Evolutionary conservation across 1,139 yeast genomes (phyloP).

Genomic region (Protomyces pachydermus): DNA sequence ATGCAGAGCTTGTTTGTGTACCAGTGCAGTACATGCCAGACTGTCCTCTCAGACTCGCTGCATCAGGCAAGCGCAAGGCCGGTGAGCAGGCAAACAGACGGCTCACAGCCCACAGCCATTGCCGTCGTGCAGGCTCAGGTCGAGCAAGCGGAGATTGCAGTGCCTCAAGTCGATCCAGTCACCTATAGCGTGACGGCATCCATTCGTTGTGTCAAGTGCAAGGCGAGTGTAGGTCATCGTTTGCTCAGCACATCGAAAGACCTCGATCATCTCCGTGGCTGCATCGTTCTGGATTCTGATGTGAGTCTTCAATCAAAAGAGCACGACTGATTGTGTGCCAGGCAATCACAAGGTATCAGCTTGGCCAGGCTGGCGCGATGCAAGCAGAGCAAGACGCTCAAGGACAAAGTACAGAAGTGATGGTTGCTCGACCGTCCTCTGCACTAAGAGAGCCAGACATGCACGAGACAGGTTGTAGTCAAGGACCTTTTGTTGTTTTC

Average conservation of each 20-base stretch:
- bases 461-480: not conserved
- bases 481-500: not conserved
- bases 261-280: not conserved
- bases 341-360: not conserved
- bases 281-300: not conserved
- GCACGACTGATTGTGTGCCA: not conserved
- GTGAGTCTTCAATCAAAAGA: not conserved
- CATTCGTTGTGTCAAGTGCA: not conserved
- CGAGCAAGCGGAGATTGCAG: not conserved
- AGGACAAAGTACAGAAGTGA: too few relatives aligned
- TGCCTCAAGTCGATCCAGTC: not conserved
- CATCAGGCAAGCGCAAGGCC: not conserved
- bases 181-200: not conserved
- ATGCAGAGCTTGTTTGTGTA: not conserved
- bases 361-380: not conserved
- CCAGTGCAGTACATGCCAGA: not conserved
- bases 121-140: not conserved
- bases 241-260: not conserved
- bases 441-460: too few relatives aligned
- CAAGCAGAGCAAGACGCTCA: not conserved
- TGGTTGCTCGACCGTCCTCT: too few relatives aligned
- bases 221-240: not conserved
- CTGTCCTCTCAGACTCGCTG: not conserved
- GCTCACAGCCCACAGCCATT: not conserved
- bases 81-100: not conserved